These are phyloP conservation scores for Metschnikowia santaceciliae DNA, from an alignment of 805 yeast genomes.

Conservation along the genomic window DNA sequence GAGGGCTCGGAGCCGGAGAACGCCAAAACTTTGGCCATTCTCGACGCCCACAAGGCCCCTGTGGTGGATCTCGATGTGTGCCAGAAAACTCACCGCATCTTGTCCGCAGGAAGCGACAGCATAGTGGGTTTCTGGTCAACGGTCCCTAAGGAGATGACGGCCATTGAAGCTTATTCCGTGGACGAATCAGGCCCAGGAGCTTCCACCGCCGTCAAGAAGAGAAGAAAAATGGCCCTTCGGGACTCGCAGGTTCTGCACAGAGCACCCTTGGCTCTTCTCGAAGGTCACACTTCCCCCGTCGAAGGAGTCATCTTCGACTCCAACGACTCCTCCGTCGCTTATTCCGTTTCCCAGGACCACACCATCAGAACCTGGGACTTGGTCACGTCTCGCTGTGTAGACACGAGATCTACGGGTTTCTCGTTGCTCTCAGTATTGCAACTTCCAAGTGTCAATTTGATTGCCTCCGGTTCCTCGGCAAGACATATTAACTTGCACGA, in stretches of 20 bases:
- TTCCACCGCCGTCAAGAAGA: slow-evolving; percentile 81
- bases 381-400: slow-evolving; percentile 79
- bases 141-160: slow-evolving; percentile 72
- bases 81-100: slow-evolving; percentile 50
- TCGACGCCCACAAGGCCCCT: slow-evolving; percentile 87
- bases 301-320: slow-evolving; percentile 76
- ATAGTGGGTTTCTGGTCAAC: slow-evolving; percentile 88
- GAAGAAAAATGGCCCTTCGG: slow-evolving; percentile 75
- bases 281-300: slow-evolving; percentile 83
- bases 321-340: slow-evolving; percentile 74
- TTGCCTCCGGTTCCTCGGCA: slow-evolving; percentile 97
- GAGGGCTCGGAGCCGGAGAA: slow-evolving; percentile 44
- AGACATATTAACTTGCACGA: slow-evolving; percentile 93
- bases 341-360: slow-evolving; percentile 95
- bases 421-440: slow-evolving; percentile 74
- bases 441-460: slow-evolving; percentile 60
- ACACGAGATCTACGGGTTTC: slow-evolving; percentile 81
- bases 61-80: slow-evolving; percentile 74
- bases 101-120: slow-evolving; percentile 83
- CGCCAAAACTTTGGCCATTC: slow-evolving; percentile 76
- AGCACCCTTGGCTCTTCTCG: slow-evolving; percentile 74
- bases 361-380: slow-evolving; percentile 95
- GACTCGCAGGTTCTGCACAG: slow-evolving; percentile 76
- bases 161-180: slow-evolving; percentile 25
- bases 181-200: slow-evolving; percentile 24